Evolutionary conservation across 352 stramenopile genomes (phyloP).

Genomic region (Pythium apleroticum): DNA sequence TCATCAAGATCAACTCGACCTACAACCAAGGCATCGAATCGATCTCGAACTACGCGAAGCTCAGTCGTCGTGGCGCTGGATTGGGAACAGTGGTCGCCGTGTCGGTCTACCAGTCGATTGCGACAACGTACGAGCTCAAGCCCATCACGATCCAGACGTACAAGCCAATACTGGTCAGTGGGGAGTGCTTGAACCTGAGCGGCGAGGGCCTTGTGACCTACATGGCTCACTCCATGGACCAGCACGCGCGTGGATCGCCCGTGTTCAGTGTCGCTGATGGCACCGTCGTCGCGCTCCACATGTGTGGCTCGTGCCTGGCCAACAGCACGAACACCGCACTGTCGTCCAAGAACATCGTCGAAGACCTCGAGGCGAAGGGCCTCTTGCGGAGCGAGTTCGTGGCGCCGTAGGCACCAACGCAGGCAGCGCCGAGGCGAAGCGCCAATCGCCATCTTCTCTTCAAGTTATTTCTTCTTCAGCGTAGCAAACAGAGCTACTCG

Average conservation of each 20-base stretch:
- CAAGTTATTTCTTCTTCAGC: background rate
- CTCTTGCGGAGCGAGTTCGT: slow-evolving; percentile 7
- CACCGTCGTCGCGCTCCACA: slow-evolving; percentile 1
- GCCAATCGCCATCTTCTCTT: too few species aligned
- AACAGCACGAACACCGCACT: slow-evolving; percentile 7
- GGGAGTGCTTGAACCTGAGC: background rate
- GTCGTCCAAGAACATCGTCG: slow-evolving; percentile 11
- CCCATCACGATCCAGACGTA: slow-evolving; percentile 2
- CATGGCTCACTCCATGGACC: background rate
- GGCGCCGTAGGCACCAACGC: background rate
- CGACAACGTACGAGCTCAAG: background rate
- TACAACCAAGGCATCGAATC: background rate
- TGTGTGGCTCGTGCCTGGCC: slow-evolving; percentile 11
- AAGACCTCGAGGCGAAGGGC: slow-evolving; percentile 8
- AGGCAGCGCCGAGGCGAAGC: too few species aligned
- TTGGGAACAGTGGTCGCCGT: background rate
- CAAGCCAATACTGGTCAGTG: background rate
- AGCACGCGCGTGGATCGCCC: background rate
- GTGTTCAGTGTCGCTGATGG: slow-evolving; percentile 1
- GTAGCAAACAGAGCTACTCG: background rate
- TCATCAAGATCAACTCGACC: slow-evolving; percentile 3
- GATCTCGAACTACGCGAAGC: background rate
- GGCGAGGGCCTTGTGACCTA: background rate
- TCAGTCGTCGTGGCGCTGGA: background rate
- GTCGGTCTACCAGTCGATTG: background rate